phyloP scores from a whole-genome alignment of 2,329 filamentous ascomycete species.

The Arachnomyces sp. region DNA sequence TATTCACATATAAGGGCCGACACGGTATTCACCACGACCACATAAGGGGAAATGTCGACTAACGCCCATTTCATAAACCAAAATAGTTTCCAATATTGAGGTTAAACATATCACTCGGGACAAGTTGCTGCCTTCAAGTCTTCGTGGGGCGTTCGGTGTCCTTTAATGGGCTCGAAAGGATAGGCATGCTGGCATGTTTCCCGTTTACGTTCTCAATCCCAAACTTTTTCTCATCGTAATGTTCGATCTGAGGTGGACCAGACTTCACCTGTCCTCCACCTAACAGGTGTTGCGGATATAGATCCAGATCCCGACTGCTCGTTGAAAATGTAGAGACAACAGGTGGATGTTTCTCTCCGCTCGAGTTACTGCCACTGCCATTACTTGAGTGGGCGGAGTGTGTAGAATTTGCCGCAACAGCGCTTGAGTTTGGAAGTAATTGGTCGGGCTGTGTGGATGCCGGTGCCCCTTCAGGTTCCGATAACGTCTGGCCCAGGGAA shows the following conservation, averaged over 20 bases:
- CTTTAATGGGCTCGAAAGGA: no score
- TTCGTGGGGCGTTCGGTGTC: no score
- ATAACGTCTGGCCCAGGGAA: slow-evolving; percentile 50
- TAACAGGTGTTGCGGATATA: slow-evolving; percentile 36
- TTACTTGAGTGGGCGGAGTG: slow-evolving; percentile 38
- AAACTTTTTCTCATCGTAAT: slow-evolving; percentile 14
- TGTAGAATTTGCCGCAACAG: slow-evolving; percentile 7
- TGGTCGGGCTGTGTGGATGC: slow-evolving; percentile 25
- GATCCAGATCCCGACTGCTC: slow-evolving; percentile 44
- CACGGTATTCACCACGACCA: no score
- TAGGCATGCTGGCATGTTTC: no score
- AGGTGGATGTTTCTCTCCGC: slow-evolving; percentile 32
- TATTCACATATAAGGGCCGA: no score
- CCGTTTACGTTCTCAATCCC: no score
- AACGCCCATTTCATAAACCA: no score
- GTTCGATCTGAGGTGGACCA: slow-evolving; percentile 19
- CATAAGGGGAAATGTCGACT: no score
- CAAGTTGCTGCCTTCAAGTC: no score
- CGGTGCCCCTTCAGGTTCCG: slow-evolving; percentile 22
- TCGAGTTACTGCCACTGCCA: slow-evolving; percentile 16
- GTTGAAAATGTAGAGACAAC: slow-evolving; percentile 47
- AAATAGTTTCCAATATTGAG: no score
- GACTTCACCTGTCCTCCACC: slow-evolving; percentile 20
- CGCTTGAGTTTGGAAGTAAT: slow-evolving; percentile 3
- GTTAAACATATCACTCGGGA: no score